Conservation (phyloP, 1,139 yeast genomes). For the Sugiyamaella japonica region DNA sequence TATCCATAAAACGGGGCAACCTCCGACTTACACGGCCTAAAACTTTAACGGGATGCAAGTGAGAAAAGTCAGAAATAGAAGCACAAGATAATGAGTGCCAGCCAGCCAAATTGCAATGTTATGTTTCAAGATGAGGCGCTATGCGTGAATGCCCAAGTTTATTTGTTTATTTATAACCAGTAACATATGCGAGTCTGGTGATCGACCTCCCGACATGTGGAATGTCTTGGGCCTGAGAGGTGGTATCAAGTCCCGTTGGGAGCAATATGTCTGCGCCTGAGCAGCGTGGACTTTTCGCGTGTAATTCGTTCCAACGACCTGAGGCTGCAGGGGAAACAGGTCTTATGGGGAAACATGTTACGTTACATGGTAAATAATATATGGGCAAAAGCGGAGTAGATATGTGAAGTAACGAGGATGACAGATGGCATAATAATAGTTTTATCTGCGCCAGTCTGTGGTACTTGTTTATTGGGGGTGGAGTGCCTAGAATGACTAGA, state of each 20-base stretch:
- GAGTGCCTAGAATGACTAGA: no score
- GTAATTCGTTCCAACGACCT: background rate
- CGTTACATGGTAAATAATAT: background rate
- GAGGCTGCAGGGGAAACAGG: background rate
- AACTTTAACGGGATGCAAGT: background rate
- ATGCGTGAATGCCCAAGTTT: background rate
- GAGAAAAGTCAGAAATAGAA: background rate
- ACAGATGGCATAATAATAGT: no score
- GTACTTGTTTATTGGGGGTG: no score
- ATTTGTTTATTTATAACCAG: constrained; percentile 12
- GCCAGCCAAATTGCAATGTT: constrained; percentile 10
- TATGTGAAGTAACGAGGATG: no score
- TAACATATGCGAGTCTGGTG: constrained; percentile 3
- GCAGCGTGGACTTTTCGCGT: constrained; percentile 1
- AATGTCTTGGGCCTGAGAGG: background rate
- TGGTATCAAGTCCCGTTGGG: background rate
- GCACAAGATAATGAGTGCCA: background rate
- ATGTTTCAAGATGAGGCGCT: constrained; percentile 14
- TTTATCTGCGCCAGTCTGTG: no score
- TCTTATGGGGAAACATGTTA: no score
- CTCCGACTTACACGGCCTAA: background rate
- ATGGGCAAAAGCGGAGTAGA: background rate
- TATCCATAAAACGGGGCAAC: background rate
- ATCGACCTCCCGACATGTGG: background rate
- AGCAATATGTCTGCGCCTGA: background rate